phyloP scores from a whole-genome alignment of 495 filamentous ascomycete genomes.

The Astrothelium macrocarpum region DNA sequence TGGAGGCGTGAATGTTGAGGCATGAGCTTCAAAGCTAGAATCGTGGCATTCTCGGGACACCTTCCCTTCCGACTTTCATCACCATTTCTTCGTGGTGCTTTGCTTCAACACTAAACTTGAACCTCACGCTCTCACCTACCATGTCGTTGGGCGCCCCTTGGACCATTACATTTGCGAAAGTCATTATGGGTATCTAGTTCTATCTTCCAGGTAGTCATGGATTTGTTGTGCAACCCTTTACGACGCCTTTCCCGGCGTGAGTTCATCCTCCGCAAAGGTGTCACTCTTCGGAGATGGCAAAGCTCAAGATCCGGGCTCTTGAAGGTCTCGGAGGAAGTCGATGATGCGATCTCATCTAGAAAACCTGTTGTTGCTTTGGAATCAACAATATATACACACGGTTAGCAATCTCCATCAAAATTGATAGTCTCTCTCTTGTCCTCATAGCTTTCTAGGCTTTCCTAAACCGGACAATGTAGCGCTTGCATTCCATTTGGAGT shows the following conservation, averaged over 20 bases:
- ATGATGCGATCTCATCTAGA: conserved; percentile 56
- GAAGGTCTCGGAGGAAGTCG: conserved; percentile 71
- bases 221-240: neutral
- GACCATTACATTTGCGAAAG: too few relatives aligned
- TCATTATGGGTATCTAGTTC: too few relatives aligned
- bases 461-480: conserved; percentile 71
- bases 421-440: conserved; percentile 8
- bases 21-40: conserved; percentile 4
- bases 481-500: conserved; percentile 62
- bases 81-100: too few relatives aligned
- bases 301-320: conserved; percentile 44
- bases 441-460: conserved; percentile 59
- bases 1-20: neutral
- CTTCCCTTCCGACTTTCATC: neutral
- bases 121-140: too few relatives aligned
- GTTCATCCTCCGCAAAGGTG: neutral
- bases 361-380: conserved; percentile 84
- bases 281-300: conserved; percentile 7
- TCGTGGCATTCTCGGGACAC: conserved; percentile 2
- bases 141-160: too few relatives aligned
- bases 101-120: too few relatives aligned
- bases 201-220: too few relatives aligned
- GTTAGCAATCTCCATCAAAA: conserved; percentile 32
- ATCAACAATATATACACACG: conserved; percentile 79
- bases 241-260: neutral